Percentiles rank a stretch among this genome's conserved stretches.
phyloP scores from a whole-genome alignment of 1,139 yeast genomes.

The Kodamaea anthophila region DNA sequence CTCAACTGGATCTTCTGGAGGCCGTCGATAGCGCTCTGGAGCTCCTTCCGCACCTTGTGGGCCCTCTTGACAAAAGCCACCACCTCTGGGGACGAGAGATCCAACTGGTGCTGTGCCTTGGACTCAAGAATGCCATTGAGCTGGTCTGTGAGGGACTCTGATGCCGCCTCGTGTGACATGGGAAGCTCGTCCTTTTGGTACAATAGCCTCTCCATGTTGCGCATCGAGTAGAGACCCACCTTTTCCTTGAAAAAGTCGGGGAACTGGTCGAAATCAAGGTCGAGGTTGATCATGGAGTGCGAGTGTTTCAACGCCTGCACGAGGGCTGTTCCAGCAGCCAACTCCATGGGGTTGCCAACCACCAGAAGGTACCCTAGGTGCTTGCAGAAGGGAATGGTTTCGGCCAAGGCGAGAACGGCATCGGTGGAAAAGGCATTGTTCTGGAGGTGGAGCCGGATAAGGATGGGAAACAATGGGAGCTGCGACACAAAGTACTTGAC shows the following conservation, averaged over 20 bases:
- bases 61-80: conserved; percentile 40
- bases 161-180: conserved; percentile 2
- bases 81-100: conserved; percentile 22
- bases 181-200: conserved; percentile 7
- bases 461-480: conserved; percentile 52
- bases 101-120: conserved; percentile 20
- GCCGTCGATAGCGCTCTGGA: conserved; percentile 51
- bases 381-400: conserved; percentile 56
- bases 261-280: conserved; percentile 32
- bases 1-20: conserved; percentile 49
- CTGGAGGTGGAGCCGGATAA: conserved; percentile 57
- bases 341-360: conserved; percentile 51
- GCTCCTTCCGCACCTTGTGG: conserved; percentile 34
- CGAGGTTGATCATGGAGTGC: conserved; percentile 33
- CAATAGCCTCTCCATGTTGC: conserved; percentile 55
- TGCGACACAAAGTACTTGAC: conserved; percentile 40
- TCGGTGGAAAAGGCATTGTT: conserved; percentile 45
- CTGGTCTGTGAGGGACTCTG: conserved; percentile 33
- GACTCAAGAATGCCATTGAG: conserved; percentile 31
- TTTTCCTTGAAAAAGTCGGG: conserved; percentile 47
- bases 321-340: conserved; percentile 33
- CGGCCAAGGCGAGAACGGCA: conserved; percentile 50
- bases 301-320: conserved; percentile 39
- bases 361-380: conserved; percentile 54
- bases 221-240: conserved; percentile 62